Base-by-base conservation (phyloP, 2,329 filamentous ascomycete species). In the Fusarium dlaminii region DNA sequence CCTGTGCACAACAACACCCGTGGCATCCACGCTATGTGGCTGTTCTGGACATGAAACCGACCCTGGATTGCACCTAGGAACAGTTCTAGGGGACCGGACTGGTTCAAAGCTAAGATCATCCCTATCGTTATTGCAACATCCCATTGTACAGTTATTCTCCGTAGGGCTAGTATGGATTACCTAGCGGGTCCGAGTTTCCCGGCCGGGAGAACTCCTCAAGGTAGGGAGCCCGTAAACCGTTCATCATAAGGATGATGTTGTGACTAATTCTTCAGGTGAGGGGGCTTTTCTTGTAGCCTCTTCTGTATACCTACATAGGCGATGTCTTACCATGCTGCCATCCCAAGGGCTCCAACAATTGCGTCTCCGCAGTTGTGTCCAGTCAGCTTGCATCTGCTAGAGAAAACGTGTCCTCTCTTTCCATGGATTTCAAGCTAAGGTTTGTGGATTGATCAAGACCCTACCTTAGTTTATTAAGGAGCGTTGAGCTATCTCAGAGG, bases 11-110 rank as follows among this genome's bases (percentile, higher is more conserved):
- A 43, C 49, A 45, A 58, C 65, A 46, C 57, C 65, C 60, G 58
- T 74, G 67, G 40, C 48, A 66, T 49, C 71, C 71, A 73, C 70
- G 70, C 64, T 69, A 36, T 54, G 57, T 63, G 43, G 57, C 63
- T 62, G 51, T n/a, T 46, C 40, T 45, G 37, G 57, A 64, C 46
- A 60, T 65, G 66, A 70, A 63, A 68, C 60, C 54, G 43, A 37
- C 51, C 63, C 51, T 65, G 30, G 46, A 55, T 66, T 57, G 40
- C 52, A 51, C 52, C 43, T 46, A 24, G 37, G 46, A 66, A 49
- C 46, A 62, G 36, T 42, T 36, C 36, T 43, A 45, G 49, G 57
- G 61, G 54, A 17, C 64, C 56, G 46, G 37, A 56, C 32, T 63
- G 56, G 49, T 52, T 32, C 48, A 49, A 49, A 63, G 65, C 61